Evolutionary conservation across 495 filamentous ascomycete genomes (phyloP).

Genomic region (Xylaria venustula): DNA sequence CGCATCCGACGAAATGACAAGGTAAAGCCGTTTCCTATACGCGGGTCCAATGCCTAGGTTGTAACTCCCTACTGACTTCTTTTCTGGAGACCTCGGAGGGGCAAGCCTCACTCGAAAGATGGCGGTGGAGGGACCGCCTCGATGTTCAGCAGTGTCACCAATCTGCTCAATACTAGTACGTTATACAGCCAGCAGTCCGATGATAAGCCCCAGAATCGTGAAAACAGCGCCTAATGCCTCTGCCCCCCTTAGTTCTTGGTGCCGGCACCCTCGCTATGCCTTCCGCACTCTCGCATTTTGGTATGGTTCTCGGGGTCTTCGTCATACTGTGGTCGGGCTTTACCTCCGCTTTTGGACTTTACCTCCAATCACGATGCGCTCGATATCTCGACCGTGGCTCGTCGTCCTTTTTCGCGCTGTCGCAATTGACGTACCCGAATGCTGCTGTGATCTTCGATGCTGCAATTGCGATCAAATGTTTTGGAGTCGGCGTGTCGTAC

Average conservation of each 20-base stretch:
- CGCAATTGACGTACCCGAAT: constrained; percentile 94
- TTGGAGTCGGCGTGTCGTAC: constrained; percentile 95
- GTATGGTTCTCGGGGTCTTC: constrained; percentile 73
- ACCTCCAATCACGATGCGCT: constrained; percentile 89
- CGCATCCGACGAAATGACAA: constrained; percentile 38
- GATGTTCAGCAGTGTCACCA: constrained; percentile 90
- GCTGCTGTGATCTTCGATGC: constrained; percentile 94
- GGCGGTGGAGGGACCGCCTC: constrained; percentile 69
- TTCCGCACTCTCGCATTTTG: constrained; percentile 87
- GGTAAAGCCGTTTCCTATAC: constrained; percentile 19
- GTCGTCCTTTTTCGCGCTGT: constrained; percentile 82
- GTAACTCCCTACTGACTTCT: not conserved
- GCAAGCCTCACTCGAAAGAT: constrained; percentile 31
- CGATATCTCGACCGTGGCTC: constrained; percentile 84
- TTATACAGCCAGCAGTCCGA: constrained; percentile 2
- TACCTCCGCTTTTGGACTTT: constrained; percentile 88
- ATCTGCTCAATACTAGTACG: constrained; percentile 90
- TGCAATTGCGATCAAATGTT: constrained; percentile 96
- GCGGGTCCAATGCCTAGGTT: not conserved
- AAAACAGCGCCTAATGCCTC: not conserved
- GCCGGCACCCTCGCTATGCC: constrained; percentile 96
- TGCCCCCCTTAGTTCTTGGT: constrained; percentile 69
- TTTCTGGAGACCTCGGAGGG: constrained; percentile 29
- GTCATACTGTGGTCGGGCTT: constrained; percentile 89
- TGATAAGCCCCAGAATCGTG: not conserved